Percentiles rank a stretch among this genome's conserved stretches.
Evolutionary conservation across 495 filamentous ascomycete genomes (phyloP).

Genomic region (Filosporella fistucella): DNA sequence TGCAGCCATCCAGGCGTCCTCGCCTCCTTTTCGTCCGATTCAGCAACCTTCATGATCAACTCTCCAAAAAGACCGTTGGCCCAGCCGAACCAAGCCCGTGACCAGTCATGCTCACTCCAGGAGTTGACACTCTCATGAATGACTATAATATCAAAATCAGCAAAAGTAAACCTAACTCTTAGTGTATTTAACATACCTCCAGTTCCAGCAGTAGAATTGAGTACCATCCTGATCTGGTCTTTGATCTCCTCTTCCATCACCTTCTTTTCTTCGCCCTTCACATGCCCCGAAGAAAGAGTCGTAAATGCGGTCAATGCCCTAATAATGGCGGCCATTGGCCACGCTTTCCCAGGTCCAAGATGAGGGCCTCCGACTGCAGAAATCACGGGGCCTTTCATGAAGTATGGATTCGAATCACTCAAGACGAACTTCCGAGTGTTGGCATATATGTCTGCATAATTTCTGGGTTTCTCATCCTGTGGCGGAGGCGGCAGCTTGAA

Average conservation of each 20-base stretch:
- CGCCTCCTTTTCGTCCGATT: neutral
- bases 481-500: constrained; percentile 38
- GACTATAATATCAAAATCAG: neutral
- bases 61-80: constrained; percentile 62
- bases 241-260: constrained; percentile 79
- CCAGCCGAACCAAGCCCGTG: constrained; percentile 67
- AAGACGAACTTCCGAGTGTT: constrained; percentile 93
- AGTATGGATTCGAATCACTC: constrained; percentile 81
- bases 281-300: constrained; percentile 24
- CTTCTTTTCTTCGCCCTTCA: constrained; percentile 12
- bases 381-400: constrained; percentile 68
- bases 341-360: constrained; percentile 79
- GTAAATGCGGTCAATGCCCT: constrained; percentile 73
- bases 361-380: constrained; percentile 81
- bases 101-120: constrained; percentile 42
- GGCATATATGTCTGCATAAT: constrained; percentile 56
- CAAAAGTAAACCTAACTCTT: neutral
- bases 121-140: constrained; percentile 6
- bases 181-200: constrained; percentile 35
- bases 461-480: constrained; percentile 4
- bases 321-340: constrained; percentile 91
- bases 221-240: constrained; percentile 61
- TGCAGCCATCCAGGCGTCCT: neutral
- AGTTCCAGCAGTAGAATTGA: constrained; percentile 61
- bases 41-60: constrained; percentile 2